These are phyloP conservation scores for Curvularia lunata DNA, from an alignment of 2,329 filamentous ascomycete genomes.

Conservation along the genomic window DNA sequence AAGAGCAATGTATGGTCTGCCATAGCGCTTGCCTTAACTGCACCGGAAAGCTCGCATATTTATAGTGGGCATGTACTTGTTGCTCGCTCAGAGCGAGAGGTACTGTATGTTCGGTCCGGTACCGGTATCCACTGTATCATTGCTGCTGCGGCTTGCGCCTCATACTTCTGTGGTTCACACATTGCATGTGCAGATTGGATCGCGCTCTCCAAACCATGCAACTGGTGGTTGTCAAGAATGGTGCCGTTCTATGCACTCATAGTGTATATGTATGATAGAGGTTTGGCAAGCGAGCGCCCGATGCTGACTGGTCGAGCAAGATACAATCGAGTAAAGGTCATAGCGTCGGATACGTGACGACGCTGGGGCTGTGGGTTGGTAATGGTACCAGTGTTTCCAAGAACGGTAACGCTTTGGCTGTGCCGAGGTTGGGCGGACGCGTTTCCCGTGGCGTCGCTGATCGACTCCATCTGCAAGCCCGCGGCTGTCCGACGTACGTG, in stretches of 20 bases:
- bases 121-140: not conserved
- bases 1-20: not conserved
- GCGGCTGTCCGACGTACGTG: not conserved
- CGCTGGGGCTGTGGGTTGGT: not conserved
- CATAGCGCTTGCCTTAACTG: conserved; percentile 3
- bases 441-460: not conserved
- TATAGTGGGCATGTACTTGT: not conserved
- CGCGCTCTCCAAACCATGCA: not conserved
- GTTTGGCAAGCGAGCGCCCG: not conserved
- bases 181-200: not conserved
- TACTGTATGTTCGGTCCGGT: conserved; percentile 10
- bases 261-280: not conserved
- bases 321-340: not conserved
- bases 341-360: no score
- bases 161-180: not conserved
- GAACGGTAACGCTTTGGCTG: not conserved
- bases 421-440: not conserved
- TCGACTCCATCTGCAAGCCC: not conserved
- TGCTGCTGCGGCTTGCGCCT: not conserved
- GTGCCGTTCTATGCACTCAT: not conserved
- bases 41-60: not conserved
- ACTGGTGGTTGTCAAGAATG: not conserved
- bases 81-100: conserved; percentile 8
- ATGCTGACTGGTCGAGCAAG: not conserved
- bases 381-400: not conserved